These are phyloP conservation scores for Colletotrichum coccodes DNA, from an alignment of 2,329 filamentous ascomycete genomes.

Conservation along the genomic window DNA sequence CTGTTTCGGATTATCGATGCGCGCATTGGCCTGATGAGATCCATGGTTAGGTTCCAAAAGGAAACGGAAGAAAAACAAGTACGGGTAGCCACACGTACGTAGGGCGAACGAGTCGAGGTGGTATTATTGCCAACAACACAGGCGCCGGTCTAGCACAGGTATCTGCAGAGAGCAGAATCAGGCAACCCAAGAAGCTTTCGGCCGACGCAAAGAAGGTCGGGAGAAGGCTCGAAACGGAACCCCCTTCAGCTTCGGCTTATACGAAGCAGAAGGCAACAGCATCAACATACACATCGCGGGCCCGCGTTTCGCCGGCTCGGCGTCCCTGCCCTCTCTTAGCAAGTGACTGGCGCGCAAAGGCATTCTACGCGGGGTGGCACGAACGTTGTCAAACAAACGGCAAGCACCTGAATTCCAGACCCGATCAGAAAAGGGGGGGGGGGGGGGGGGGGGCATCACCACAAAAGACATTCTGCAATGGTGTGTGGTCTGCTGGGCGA, in stretches of 20 bases:
- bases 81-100: slow-evolving; percentile 21
- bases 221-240: background rate
- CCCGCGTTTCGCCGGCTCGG: slow-evolving; percentile 11
- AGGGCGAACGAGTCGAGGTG: slow-evolving; percentile 22
- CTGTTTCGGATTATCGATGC: slow-evolving; percentile 23
- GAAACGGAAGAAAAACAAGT: slow-evolving; percentile 22
- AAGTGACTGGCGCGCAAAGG: slow-evolving; percentile 4
- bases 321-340: slow-evolving; percentile 1
- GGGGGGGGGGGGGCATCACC: background rate
- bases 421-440: background rate
- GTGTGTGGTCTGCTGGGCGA: background rate
- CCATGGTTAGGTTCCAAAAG: slow-evolving; percentile 23
- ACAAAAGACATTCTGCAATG: background rate
- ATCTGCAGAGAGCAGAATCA: slow-evolving; percentile 20
- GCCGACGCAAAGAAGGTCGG: background rate
- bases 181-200: slow-evolving; percentile 11
- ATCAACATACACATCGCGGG: slow-evolving; percentile 10
- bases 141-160: slow-evolving; percentile 1
- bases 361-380: slow-evolving; percentile 10
- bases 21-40: slow-evolving; percentile 10
- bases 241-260: background rate
- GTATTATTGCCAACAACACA: slow-evolving; percentile 21
- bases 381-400: background rate
- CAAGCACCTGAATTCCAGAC: slow-evolving; percentile 1
- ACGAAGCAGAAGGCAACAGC: background rate